phyloP scores from a whole-genome alignment of 2,329 filamentous ascomycete species.

The Rutstroemia sp. region DNA sequence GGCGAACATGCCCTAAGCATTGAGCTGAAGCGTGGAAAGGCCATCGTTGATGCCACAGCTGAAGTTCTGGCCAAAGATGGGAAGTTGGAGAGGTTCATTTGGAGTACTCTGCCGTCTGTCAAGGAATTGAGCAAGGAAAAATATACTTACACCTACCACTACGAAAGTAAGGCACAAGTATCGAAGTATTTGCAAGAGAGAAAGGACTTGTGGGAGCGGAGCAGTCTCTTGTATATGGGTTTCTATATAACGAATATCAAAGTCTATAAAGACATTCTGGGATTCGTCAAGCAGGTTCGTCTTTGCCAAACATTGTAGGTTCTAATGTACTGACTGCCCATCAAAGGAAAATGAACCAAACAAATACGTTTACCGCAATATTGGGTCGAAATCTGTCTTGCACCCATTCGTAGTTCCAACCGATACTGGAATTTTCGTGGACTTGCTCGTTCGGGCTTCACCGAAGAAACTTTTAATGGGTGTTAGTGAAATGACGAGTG shows the following conservation, averaged over 20 bases:
- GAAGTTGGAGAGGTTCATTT: conserved; percentile 18
- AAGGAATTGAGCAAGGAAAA: conserved; percentile 32
- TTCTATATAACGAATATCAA: conserved; percentile 30
- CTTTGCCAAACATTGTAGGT: conserved; percentile 5
- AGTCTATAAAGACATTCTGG: background rate
- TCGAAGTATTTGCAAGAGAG: conserved; percentile 22
- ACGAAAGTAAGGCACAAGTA: conserved; percentile 31
- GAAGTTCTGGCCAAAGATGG: conserved; percentile 22
- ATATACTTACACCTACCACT: conserved; percentile 33
- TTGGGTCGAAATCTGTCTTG: conserved; percentile 9
- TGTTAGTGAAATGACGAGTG: conserved; percentile 14
- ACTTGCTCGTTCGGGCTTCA: conserved; percentile 16
- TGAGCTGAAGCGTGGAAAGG: conserved; percentile 28
- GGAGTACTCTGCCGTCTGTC: conserved; percentile 21
- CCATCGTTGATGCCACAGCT: conserved; percentile 29
- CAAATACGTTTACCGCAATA: conserved; percentile 11
- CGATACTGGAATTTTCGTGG: conserved; percentile 29
- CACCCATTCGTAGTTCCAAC: conserved; percentile 25
- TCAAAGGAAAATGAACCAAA: conserved; percentile 1
- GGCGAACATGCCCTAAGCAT: conserved; percentile 18
- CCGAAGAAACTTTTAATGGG: conserved; percentile 19
- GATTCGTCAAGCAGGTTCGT: background rate
- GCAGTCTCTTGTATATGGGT: conserved; percentile 31
- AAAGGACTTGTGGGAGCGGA: conserved; percentile 27
- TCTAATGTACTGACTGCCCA: background rate